Percentiles rank a stretch among this genome's conserved stretches.
These are phyloP conservation scores for Oenanthe sinensis DNA, from an alignment of 129 eudicot genomes.

Conservation along the genomic window DNA sequence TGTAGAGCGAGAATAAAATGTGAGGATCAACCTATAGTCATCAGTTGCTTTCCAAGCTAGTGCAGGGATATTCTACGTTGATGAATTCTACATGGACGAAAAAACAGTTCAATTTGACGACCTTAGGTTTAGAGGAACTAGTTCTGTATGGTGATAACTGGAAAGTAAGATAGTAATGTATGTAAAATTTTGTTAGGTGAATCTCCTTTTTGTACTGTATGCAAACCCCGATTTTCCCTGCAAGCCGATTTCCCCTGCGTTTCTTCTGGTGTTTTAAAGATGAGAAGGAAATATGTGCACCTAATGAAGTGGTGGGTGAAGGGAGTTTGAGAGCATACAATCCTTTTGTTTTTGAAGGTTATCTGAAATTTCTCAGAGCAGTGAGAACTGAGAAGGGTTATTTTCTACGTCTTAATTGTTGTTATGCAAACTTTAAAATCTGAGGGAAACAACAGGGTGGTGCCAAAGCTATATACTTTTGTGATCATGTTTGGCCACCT, in stretches of 20 bases:
- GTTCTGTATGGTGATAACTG: background rate
- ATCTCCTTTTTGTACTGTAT: background rate
- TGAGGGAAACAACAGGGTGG: background rate
- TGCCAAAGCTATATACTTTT: background rate
- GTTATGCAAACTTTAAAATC: background rate
- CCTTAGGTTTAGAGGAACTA: background rate
- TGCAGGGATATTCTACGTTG: background rate
- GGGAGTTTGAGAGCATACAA: slow-evolving; percentile 39
- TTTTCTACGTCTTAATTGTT: background rate
- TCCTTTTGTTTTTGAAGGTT: slow-evolving; percentile 66
- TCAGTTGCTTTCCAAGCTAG: background rate
- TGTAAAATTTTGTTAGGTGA: background rate
- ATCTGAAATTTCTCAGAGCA: slow-evolving; percentile 55
- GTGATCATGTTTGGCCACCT: slow-evolving; percentile 11
- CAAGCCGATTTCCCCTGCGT: slow-evolving; percentile 55
- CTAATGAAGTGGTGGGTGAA: slow-evolving; percentile 68
- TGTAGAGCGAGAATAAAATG: background rate
- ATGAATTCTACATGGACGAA: background rate
- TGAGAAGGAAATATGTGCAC: slow-evolving; percentile 59
- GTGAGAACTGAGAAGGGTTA: slow-evolving; percentile 24
- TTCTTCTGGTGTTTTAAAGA: slow-evolving; percentile 94
- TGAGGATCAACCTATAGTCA: background rate
- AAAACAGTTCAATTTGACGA: background rate
- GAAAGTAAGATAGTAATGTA: background rate
- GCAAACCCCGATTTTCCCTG: background rate